These are phyloP conservation scores for Neurospora sp. DNA, from an alignment of 495 filamentous ascomycete genomes.

Conservation along the genomic window DNA sequence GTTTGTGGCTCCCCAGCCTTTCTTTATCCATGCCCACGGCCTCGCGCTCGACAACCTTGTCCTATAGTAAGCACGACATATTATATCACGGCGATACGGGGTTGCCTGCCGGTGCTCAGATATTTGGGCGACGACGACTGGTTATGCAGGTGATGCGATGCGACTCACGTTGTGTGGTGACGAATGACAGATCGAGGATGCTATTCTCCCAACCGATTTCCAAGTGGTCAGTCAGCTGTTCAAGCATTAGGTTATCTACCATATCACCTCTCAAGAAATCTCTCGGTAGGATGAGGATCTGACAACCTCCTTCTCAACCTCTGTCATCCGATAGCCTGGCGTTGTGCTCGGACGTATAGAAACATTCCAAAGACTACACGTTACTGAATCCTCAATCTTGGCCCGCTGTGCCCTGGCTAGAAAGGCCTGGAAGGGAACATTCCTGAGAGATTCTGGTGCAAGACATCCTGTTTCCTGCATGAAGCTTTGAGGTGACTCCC, in stretches of 20 bases:
- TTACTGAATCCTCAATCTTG: not conserved
- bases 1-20: not conserved
- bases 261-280: not conserved
- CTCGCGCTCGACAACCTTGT: not conserved
- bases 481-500: not conserved
- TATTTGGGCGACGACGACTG: not conserved
- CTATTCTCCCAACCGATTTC: not conserved
- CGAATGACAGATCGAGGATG: not conserved
- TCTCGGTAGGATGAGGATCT: not conserved
- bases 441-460: not conserved
- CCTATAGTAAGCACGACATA: not conserved
- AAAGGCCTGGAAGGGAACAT: not conserved
- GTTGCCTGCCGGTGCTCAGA: not conserved
- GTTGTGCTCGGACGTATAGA: not conserved
- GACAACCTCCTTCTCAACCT: not conserved
- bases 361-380: not conserved
- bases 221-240: not conserved
- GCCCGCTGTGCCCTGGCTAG: not conserved
- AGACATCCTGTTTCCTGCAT: not conserved
- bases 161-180: not conserved
- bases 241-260: not conserved
- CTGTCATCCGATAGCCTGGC: not conserved
- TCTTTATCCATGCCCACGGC: not conserved
- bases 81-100: not conserved
- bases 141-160: not conserved